Evolutionary conservation across 176 grass and related monocot genomes (phyloP).

Genomic region (Aegilops sharonensis): DNA sequence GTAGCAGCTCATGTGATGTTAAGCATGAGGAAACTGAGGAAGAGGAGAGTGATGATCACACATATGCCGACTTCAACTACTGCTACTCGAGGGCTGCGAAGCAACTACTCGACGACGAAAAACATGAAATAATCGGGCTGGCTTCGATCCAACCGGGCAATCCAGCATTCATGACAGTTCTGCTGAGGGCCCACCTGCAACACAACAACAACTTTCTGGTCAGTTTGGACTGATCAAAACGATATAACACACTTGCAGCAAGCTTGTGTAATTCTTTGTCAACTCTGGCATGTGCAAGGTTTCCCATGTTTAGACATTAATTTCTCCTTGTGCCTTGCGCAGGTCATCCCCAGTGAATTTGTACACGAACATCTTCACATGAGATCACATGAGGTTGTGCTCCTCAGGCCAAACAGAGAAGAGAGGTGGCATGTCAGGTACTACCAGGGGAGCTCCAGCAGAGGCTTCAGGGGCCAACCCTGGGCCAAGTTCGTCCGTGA

Average conservation of each 20-base stretch:
- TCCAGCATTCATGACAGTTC: constrained; percentile 43
- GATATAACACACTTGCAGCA: not conserved
- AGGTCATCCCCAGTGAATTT: constrained; percentile 35
- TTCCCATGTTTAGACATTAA: not conserved
- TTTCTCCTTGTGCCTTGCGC: not conserved
- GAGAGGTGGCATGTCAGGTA: constrained; percentile 22
- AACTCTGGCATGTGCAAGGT: not conserved
- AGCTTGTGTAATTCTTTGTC: not conserved
- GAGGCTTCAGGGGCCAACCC: not conserved
- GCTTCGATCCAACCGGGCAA: constrained; percentile 23
- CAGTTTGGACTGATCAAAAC: not conserved
- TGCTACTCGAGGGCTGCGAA: not conserved
- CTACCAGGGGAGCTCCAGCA: not conserved
- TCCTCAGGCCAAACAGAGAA: constrained; percentile 10
- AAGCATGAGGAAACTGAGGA: not conserved
- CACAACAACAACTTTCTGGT: constrained; percentile 17
- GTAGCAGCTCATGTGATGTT: not conserved
- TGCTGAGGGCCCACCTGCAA: not conserved
- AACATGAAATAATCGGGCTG: constrained; percentile 4
- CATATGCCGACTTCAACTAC: not conserved
- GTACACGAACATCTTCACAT: constrained; percentile 19
- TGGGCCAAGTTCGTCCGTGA: constrained; percentile 23
- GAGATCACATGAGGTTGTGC: not conserved
- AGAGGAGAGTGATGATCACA: constrained; percentile 25
- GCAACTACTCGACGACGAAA: not conserved